Conservation (phyloP, 2,329 filamentous ascomycete species). For the Niveomyces coronatus region DNA sequence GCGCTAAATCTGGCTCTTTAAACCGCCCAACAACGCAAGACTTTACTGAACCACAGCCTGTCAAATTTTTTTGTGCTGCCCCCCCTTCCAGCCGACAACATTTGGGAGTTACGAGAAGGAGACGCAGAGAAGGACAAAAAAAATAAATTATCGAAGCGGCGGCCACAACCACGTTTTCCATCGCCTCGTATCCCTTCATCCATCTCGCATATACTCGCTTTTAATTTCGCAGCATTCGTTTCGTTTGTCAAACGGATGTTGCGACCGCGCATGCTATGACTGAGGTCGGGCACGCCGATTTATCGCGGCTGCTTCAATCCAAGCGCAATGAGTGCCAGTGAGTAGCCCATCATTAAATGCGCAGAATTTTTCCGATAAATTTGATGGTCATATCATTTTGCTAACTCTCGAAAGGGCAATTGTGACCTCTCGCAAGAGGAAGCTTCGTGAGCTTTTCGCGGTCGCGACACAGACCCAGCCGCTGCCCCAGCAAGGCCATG, state of each 20-base stretch:
- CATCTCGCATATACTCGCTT: slow-evolving; percentile 20
- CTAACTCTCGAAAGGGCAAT: slow-evolving; percentile 49
- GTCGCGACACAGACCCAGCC: slow-evolving; percentile 61
- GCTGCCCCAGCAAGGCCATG: slow-evolving; percentile 48
- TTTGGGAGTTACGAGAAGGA: slow-evolving; percentile 5
- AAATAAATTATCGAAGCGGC: slow-evolving; percentile 23
- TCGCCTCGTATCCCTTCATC: slow-evolving; percentile 18
- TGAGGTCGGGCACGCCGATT: slow-evolving; percentile 58
- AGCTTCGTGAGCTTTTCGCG: slow-evolving; percentile 76
- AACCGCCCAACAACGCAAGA: slow-evolving; percentile 2
- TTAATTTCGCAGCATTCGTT: slow-evolving; percentile 39
- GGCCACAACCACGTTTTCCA: slow-evolving; percentile 20
- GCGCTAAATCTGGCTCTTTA: neutral
- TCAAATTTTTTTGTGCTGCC: slow-evolving; percentile 19
- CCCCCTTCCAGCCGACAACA: slow-evolving; percentile 6
- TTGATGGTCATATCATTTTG: slow-evolving; percentile 32
- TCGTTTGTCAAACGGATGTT: slow-evolving; percentile 58
- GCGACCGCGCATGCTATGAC: slow-evolving; percentile 58
- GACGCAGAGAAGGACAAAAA: neutral
- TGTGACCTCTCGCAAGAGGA: slow-evolving; percentile 79
- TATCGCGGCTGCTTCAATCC: slow-evolving; percentile 54
- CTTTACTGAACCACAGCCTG: slow-evolving; percentile 11
- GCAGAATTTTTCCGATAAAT: slow-evolving; percentile 39
- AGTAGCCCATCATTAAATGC: slow-evolving; percentile 34
- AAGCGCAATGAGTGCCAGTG: slow-evolving; percentile 54